Base-by-base conservation (phyloP, 768 basidiomycete species). In the Trametes cinnabarina region DNA sequence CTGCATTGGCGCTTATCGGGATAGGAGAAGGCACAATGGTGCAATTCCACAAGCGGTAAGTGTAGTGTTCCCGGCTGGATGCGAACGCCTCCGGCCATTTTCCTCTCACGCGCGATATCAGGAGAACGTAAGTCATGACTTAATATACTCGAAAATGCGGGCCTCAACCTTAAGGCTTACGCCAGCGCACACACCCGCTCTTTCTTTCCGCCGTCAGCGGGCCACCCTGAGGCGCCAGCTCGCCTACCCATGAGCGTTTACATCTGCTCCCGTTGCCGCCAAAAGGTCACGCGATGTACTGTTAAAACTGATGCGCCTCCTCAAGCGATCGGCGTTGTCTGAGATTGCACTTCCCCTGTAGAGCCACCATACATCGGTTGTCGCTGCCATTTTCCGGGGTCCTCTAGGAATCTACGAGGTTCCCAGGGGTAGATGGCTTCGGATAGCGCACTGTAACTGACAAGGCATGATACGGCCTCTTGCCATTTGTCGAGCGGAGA, bases 41-140 rank as follows among this genome's bases (percentile, higher is more conserved):
- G 42, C 49, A 22, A 25, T 51, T 8, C 56, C 56, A 28, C 35
- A 57, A 37, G 14, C 25, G 56, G 56, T 28, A 57, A 28, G 42
- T 51, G 48, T 57, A 57, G 56, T 51, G 37, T 55, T 55, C 53
- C 35, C 44, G 6, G 25, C n/a, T 40, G 55, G 48, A 32, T 25
- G 28, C 40, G 55, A 34, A 42, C 30, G n/a, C 26, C 22, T n/a
- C n/a, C 17, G 10, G 17, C 10, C n/a, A 4, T 10, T 39, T 32
- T 32, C 7, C 30, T 32, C 30, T 32, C 30, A 32, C 30, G 30
- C 30, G 12, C 30, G 30, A 32, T 32, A 32, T 12, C 30, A 32
- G 30, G 30, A 6, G 30, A 12, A 32, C 30, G 30, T 32, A 32
- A 32, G 2, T 12, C 30, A 32, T 32, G n/a, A n/a, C n/a, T n/a